Evolutionary conservation across 345 rosid species (phyloP).

Genomic region (Laguncularia racemosa): DNA sequence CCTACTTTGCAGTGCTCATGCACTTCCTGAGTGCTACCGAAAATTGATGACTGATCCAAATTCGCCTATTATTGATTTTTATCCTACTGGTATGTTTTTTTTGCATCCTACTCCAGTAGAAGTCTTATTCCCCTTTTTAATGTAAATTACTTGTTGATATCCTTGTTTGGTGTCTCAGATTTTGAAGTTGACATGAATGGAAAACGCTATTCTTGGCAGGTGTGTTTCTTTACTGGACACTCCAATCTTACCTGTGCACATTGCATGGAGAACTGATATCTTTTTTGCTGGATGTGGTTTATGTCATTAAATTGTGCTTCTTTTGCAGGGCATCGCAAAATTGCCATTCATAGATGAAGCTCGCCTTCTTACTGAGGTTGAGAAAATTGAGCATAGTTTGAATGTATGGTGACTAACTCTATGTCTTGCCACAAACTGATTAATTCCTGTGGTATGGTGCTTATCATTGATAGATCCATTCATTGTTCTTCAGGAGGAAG

Average conservation of each 20-base stretch:
- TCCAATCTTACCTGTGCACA: not conserved
- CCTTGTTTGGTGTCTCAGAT: slow-evolving; percentile 30
- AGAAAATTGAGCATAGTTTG: slow-evolving; percentile 51
- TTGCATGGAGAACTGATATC: not conserved
- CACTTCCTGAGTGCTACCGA: slow-evolving; percentile 74
- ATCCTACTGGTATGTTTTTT: slow-evolving; percentile 56
- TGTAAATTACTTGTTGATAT: not conserved
- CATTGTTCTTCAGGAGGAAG: slow-evolving; percentile 52
- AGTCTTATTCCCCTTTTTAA: not conserved
- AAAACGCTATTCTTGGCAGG: slow-evolving; percentile 94
- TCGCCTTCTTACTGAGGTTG: slow-evolving; percentile 75
- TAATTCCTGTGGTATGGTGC: slow-evolving; percentile 3
- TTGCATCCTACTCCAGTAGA: slow-evolving; percentile 8
- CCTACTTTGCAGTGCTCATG: slow-evolving; percentile 65
- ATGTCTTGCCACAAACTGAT: not conserved
- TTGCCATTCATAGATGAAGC: slow-evolving; percentile 87
- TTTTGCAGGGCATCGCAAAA: slow-evolving; percentile 66
- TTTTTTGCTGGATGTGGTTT: not conserved
- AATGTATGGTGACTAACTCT: slow-evolving; percentile 38
- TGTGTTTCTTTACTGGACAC: slow-evolving; percentile 15
- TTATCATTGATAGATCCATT: not conserved
- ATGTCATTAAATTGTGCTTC: slow-evolving; percentile 1
- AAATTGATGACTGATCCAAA: slow-evolving; percentile 78
- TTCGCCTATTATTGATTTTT: slow-evolving; percentile 83
- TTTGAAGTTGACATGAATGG: slow-evolving; percentile 94